phyloP scores from a whole-genome alignment of 306 rosid species.

The Glycyrrhiza uralensis region DNA sequence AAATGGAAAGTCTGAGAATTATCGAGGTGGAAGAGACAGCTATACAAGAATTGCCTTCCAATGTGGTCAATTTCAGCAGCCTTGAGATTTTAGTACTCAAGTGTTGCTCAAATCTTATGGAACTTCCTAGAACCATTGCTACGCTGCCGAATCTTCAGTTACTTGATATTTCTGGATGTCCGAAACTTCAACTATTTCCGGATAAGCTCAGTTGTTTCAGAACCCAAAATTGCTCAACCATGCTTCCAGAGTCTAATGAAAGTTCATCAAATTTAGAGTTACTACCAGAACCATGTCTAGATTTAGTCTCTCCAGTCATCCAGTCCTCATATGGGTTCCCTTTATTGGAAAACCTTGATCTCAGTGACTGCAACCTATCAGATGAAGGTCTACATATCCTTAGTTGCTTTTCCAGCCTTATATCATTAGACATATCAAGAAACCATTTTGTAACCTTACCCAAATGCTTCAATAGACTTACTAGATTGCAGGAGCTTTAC shows the following conservation, averaged over 20 bases:
- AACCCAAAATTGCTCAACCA: not conserved
- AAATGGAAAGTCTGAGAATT: slow-evolving; percentile 23
- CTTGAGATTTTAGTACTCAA: slow-evolving; percentile 18
- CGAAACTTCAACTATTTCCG: slow-evolving; percentile 24
- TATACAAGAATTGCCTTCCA: slow-evolving; percentile 32
- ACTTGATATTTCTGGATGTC: slow-evolving; percentile 31
- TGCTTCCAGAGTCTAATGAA: not conserved
- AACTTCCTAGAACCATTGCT: slow-evolving; percentile 5
- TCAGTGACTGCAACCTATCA: slow-evolving; percentile 17
- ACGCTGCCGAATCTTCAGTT: slow-evolving; percentile 22
- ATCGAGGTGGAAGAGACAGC: slow-evolving; percentile 20
- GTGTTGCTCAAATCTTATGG: slow-evolving; percentile 23
- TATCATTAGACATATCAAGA: slow-evolving; percentile 21
- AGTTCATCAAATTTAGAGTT: slow-evolving; percentile 22
- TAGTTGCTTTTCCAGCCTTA: not conserved
- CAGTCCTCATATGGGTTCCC: slow-evolving; percentile 20
- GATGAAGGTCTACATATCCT: slow-evolving; percentile 20
- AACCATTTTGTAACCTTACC: slow-evolving; percentile 27
- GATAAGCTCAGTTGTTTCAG: slow-evolving; percentile 3
- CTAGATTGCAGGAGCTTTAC: slow-evolving; percentile 21
- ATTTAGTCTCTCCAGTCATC: slow-evolving; percentile 4
- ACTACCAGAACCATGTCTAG: slow-evolving; percentile 4
- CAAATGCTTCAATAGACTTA: slow-evolving; percentile 20
- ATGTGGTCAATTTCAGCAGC: slow-evolving; percentile 7
- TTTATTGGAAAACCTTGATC: slow-evolving; percentile 15